These are phyloP conservation scores for Odontarrhena argentea DNA, from an alignment of 345 rosid species.

Conservation along the genomic window DNA sequence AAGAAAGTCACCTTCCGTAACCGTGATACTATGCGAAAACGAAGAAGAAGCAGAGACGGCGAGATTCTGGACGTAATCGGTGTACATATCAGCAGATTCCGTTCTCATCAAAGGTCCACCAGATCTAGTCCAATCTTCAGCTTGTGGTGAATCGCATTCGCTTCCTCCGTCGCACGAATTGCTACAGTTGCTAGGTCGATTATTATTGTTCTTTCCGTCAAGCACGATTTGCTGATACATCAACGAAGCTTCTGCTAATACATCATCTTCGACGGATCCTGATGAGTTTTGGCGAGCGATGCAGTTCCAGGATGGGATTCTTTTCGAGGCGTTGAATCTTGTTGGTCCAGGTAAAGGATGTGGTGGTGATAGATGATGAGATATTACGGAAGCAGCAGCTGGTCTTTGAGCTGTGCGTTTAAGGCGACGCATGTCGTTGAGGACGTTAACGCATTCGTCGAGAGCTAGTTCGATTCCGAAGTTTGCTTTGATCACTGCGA, in stretches of 20 bases:
- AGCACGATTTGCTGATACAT: slow-evolving; percentile 42
- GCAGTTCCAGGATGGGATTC: slow-evolving; percentile 99
- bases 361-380: slow-evolving; percentile 49
- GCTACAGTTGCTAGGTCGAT: slow-evolving; percentile 21
- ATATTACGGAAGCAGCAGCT: slow-evolving; percentile 49
- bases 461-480: slow-evolving; percentile 92
- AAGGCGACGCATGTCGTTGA: slow-evolving; percentile 93
- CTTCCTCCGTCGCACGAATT: slow-evolving; percentile 72
- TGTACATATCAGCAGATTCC: slow-evolving; percentile 71
- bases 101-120: slow-evolving; percentile 99
- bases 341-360: slow-evolving; percentile 51
- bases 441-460: slow-evolving; percentile 85
- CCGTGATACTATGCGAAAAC: slow-evolving; percentile 52
- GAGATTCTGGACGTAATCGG: slow-evolving; percentile 73
- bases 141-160: slow-evolving; percentile 76
- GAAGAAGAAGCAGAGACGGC: slow-evolving; percentile 25
- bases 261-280: slow-evolving; percentile 85
- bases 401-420: slow-evolving; percentile 88
- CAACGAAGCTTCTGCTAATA: slow-evolving; percentile 45
- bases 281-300: slow-evolving; percentile 89
- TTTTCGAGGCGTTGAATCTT: slow-evolving; percentile 72
- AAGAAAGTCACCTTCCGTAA: slow-evolving; percentile 79
- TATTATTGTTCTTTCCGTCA: slow-evolving; percentile 42
- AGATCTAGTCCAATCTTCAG: slow-evolving; percentile 86
- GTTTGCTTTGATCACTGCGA: slow-evolving; percentile 95